These are phyloP conservation scores for Pichia manshurica DNA, from an alignment of 805 yeast genomes.

Conservation along the genomic window DNA sequence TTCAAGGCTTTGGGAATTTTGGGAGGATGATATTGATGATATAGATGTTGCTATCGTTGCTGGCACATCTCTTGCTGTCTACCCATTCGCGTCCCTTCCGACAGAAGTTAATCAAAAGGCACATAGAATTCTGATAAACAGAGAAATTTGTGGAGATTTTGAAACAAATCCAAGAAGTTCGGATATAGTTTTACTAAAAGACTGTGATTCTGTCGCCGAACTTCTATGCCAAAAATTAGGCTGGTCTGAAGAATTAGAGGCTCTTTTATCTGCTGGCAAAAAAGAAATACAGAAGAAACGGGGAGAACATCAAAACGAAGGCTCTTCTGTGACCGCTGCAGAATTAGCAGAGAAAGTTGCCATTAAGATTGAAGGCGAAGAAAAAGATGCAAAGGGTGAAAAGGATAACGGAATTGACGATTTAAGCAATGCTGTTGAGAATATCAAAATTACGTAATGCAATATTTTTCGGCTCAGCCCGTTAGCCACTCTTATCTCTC, in stretches of 20 bases:
- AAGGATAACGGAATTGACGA: conserved; percentile 7
- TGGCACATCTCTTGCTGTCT: conserved; percentile 86
- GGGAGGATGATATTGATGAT: conserved; percentile 53
- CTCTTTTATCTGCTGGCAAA: conserved; percentile 31
- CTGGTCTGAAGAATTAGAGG: conserved; percentile 54
- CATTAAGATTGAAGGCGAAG: background rate
- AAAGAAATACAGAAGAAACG: conserved; percentile 7
- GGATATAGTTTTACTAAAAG: conserved; percentile 57
- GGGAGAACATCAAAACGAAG: background rate
- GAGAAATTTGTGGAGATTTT: conserved; percentile 75
- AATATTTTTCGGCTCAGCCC: background rate
- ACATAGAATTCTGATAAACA: conserved; percentile 64
- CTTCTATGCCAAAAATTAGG: conserved; percentile 50
- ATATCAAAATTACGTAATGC: conserved; percentile 7
- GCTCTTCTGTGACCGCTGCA: background rate
- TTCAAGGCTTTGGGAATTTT: conserved; percentile 51
- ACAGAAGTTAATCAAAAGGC: conserved; percentile 46
- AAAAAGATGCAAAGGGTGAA: background rate
- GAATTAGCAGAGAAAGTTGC: conserved; percentile 12
- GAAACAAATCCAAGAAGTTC: conserved; percentile 42
- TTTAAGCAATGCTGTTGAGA: conserved; percentile 10
- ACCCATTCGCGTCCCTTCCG: conserved; percentile 86
- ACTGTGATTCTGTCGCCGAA: conserved; percentile 62
- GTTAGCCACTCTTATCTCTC: no score
- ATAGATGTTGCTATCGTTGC: conserved; percentile 78